Conservation (phyloP, 345 rosid genomes). For the Citrus inodora region DNA sequence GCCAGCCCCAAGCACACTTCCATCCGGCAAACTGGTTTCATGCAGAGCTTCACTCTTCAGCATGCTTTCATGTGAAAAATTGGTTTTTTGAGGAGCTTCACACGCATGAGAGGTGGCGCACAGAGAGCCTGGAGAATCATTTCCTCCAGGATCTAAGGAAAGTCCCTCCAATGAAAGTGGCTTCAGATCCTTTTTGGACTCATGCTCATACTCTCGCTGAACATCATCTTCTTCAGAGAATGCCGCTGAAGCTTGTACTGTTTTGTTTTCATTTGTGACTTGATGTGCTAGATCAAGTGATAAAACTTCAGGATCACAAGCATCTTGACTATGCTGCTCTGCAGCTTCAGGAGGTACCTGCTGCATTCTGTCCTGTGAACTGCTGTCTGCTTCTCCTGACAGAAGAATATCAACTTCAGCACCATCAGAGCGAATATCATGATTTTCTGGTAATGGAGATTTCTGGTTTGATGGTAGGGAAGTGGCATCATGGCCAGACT, state of each 20-base stretch:
- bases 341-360: constrained; percentile 17
- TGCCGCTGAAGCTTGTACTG: constrained; percentile 23
- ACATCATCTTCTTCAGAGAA: constrained; percentile 22
- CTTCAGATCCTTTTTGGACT: constrained; percentile 27
- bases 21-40: constrained; percentile 31
- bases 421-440: constrained; percentile 20
- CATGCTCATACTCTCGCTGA: constrained; percentile 19
- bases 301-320: constrained; percentile 14
- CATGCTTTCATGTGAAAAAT: constrained; percentile 24
- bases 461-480: constrained; percentile 21
- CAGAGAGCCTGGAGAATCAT: constrained; percentile 18
- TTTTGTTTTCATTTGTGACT: constrained; percentile 26
- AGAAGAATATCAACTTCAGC: constrained; percentile 18
- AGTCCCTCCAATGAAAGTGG: constrained; percentile 43
- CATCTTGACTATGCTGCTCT: constrained; percentile 22
- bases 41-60: constrained; percentile 25
- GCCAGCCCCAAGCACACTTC: constrained; percentile 24
- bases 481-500: constrained; percentile 13
- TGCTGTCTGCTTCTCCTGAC: constrained; percentile 25
- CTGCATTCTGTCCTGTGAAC: constrained; percentile 16
- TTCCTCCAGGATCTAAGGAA: constrained; percentile 31
- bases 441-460: constrained; percentile 17
- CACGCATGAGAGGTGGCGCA: constrained; percentile 13
- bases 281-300: constrained; percentile 17
- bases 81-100: constrained; percentile 29